phyloP scores from a whole-genome alignment of 2,329 filamentous ascomycete genomes.

The Venturia nashicola region DNA sequence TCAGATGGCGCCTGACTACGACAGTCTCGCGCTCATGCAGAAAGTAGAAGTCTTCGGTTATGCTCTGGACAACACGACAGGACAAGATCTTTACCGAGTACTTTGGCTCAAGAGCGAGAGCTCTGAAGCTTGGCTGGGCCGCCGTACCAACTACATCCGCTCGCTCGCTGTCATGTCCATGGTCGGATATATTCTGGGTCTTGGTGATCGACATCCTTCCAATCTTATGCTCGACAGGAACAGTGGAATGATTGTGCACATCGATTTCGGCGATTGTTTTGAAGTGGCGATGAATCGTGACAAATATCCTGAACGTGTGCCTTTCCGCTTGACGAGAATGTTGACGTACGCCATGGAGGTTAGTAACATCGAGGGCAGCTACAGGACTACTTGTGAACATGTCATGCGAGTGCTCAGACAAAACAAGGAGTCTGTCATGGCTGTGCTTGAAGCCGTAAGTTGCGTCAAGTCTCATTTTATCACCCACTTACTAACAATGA shows the following conservation, averaged over 20 bases:
- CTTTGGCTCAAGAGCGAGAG: constrained; percentile 98
- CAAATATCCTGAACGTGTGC: constrained; percentile 94
- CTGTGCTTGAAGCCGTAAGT: constrained; percentile 90
- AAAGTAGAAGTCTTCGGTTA: constrained; percentile 99
- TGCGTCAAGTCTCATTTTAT: neutral
- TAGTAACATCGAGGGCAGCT: constrained; percentile 98
- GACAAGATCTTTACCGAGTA: constrained; percentile 94
- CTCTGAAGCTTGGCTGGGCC: constrained; percentile 93
- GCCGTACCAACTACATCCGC: constrained; percentile 96
- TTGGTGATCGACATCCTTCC: constrained; percentile 93
- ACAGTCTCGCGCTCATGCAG: constrained; percentile 97
- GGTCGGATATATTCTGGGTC: constrained; percentile 97
- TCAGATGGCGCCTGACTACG: constrained; percentile 98
- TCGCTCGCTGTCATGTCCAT: constrained; percentile 99
- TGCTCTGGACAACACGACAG: constrained; percentile 96
- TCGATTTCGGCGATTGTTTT: constrained; percentile 99
- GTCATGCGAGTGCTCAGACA: constrained; percentile 94
- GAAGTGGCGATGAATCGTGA: constrained; percentile 99
- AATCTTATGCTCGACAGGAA: constrained; percentile 95
- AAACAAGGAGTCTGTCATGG: constrained; percentile 98
- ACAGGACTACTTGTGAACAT: constrained; percentile 94
- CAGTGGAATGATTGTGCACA: constrained; percentile 95
- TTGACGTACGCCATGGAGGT: constrained; percentile 99
- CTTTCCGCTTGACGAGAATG: constrained; percentile 97
- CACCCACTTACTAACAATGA: constrained; percentile 9